A percentile compares a stretch with the other conserved stretches of the same genome.
These are phyloP conservation scores for Leishmania guyanensis DNA, from an alignment of 208 protist species.

Conservation along the genomic window DNA sequence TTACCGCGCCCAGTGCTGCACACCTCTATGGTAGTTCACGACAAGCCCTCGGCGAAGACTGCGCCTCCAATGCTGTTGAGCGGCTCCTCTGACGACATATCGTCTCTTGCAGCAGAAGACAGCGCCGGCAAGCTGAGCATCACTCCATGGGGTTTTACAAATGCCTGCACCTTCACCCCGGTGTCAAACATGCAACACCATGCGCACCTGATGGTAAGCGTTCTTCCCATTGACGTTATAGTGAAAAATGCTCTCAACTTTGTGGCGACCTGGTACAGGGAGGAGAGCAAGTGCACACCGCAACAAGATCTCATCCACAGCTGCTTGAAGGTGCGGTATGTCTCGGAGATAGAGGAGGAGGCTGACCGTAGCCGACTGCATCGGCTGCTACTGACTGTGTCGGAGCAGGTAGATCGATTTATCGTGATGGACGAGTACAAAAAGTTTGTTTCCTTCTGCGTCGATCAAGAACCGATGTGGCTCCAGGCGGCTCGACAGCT, in stretches of 20 bases:
- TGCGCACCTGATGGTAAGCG: constrained; percentile 6
- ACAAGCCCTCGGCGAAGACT: neutral
- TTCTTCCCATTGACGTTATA: constrained; percentile 6
- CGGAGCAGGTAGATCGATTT: constrained; percentile 34
- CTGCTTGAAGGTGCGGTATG: constrained; percentile 15
- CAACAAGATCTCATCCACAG: constrained; percentile 34
- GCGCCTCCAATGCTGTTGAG: neutral
- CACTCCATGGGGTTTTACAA: neutral
- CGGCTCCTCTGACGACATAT: neutral
- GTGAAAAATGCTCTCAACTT: constrained; percentile 33
- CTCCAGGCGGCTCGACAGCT: constrained; percentile 41
- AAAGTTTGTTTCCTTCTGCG: constrained; percentile 49
- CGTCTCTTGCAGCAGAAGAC: neutral
- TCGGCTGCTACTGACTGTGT: constrained; percentile 23
- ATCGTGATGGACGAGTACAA: constrained; percentile 29
- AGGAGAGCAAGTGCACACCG: constrained; percentile 12
- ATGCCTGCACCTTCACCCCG: constrained; percentile 10
- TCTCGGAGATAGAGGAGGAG: constrained; percentile 33
- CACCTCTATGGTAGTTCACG: neutral
- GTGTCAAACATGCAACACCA: constrained; percentile 13
- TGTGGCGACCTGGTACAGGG: constrained; percentile 9
- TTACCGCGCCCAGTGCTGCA: neutral
- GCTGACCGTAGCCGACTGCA: constrained; percentile 34
- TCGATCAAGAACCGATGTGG: constrained; percentile 46
- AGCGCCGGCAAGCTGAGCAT: neutral